Percentiles rank a stretch among this genome's conserved stretches.
These are phyloP conservation scores for Penicillium cataractarum DNA, from an alignment of 495 filamentous ascomycete genomes.

Conservation along the genomic window DNA sequence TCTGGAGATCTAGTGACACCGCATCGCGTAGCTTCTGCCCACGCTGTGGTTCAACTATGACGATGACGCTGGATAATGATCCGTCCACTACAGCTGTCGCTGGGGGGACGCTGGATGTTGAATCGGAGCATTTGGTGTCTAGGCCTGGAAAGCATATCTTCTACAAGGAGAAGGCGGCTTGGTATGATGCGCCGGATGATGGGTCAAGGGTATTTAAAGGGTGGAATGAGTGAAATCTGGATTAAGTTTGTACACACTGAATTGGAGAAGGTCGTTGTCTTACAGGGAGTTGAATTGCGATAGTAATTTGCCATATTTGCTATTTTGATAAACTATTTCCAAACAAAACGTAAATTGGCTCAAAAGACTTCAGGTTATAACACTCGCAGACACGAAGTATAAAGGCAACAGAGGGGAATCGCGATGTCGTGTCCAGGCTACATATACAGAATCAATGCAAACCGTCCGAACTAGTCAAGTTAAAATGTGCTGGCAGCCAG, in stretches of 20 bases:
- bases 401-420: slow-evolving; percentile 33
- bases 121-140: slow-evolving; percentile 18
- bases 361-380: background rate
- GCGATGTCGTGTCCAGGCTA: slow-evolving; percentile 31
- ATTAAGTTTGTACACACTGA: background rate
- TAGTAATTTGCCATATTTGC: background rate
- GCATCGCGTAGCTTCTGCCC: slow-evolving; percentile 36
- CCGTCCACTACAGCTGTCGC: slow-evolving; percentile 21
- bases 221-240: slow-evolving; percentile 10
- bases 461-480: slow-evolving; percentile 50
- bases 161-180: slow-evolving; percentile 31
- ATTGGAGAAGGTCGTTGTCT: background rate
- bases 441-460: slow-evolving; percentile 33
- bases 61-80: slow-evolving; percentile 26
- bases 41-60: slow-evolving; percentile 33
- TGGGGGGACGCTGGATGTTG: slow-evolving; percentile 37
- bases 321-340: background rate
- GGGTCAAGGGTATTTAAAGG: slow-evolving; percentile 21
- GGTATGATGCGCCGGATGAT: slow-evolving; percentile 35
- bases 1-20: slow-evolving; percentile 22
- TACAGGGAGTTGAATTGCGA: background rate
- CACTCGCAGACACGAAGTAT: slow-evolving; percentile 18
- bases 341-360: slow-evolving; percentile 1
- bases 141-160: slow-evolving; percentile 31
- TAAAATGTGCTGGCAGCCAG: slow-evolving; percentile 93